Percentiles rank a stretch among this genome's conserved stretches.
Evolutionary conservation across 2,329 filamentous ascomycete genomes (phyloP).

Genomic region (Huntiella decipiens): DNA sequence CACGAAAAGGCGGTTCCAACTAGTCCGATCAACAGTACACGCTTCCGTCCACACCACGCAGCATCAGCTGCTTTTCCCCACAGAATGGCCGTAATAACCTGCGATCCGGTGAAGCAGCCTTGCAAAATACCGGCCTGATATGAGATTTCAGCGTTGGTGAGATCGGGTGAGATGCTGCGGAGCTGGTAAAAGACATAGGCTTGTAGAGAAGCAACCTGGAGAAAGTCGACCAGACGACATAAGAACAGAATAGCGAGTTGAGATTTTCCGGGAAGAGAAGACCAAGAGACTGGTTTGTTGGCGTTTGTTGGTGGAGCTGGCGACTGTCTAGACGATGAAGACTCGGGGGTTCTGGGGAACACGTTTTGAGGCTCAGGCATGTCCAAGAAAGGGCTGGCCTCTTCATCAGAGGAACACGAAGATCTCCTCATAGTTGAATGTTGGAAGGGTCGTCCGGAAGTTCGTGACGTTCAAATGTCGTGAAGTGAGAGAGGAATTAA

Average conservation of each 20-base stretch:
- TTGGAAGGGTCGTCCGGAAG: too few species aligned
- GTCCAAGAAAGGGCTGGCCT: neutral
- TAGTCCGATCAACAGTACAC: slow-evolving; percentile 50
- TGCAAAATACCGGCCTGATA: slow-evolving; percentile 51
- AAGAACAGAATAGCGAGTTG: slow-evolving; percentile 53
- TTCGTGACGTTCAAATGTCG: too few species aligned
- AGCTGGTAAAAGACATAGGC: slow-evolving; percentile 63
- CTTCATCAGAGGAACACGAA: neutral
- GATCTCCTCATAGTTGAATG: too few species aligned
- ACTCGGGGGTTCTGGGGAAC: too few species aligned
- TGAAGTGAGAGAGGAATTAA: too few species aligned
- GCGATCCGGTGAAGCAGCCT: slow-evolving; percentile 52
- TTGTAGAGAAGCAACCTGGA: slow-evolving; percentile 50
- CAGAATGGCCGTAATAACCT: slow-evolving; percentile 53
- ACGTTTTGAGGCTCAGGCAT: neutral
- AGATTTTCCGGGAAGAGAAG: slow-evolving; percentile 48
- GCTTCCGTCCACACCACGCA: slow-evolving; percentile 43
- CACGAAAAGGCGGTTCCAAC: slow-evolving; percentile 47
- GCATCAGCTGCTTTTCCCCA: slow-evolving; percentile 51
- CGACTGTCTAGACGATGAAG: neutral
- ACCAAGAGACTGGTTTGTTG: slow-evolving; percentile 39
- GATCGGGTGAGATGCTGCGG: slow-evolving; percentile 39
- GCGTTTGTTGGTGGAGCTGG: neutral
- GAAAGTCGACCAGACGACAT: slow-evolving; percentile 51
- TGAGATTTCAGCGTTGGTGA: slow-evolving; percentile 37